These are phyloP conservation scores for Morella rubra DNA, from an alignment of 306 rosid genomes.

Conservation along the genomic window DNA sequence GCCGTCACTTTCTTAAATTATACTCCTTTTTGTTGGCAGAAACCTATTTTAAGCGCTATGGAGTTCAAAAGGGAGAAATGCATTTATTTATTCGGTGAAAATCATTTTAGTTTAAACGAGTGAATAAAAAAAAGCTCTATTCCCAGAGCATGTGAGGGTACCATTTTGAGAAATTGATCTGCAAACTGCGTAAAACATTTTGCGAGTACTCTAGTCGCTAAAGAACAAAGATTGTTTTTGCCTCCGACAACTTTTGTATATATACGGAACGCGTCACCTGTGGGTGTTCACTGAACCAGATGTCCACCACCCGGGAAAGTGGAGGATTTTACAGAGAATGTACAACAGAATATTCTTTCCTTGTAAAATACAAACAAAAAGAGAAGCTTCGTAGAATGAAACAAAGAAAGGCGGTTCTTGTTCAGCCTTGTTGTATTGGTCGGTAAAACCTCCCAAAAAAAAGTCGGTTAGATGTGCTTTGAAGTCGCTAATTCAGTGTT, in stretches of 20 bases:
- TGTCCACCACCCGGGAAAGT: neutral
- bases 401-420: neutral
- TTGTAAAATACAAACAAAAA: neutral
- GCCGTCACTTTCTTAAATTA: too few species aligned
- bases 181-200: neutral
- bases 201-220: neutral
- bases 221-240: neutral
- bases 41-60: too few species aligned
- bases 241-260: neutral
- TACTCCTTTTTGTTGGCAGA: too few species aligned
- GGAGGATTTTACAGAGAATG: neutral
- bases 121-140: too few species aligned
- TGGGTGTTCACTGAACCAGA: neutral
- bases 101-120: too few species aligned
- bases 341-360: neutral
- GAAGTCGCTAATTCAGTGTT: too few species aligned
- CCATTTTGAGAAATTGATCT: too few species aligned
- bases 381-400: neutral
- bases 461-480: neutral
- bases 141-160: too few species aligned
- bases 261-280: neutral
- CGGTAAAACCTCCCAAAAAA: neutral
- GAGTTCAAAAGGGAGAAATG: too few species aligned
- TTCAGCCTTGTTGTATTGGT: neutral
- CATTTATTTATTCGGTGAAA: too few species aligned